phyloP scores from a whole-genome alignment of 225 moss, liverwort and hornwort species.

The Asterella californica region DNA sequence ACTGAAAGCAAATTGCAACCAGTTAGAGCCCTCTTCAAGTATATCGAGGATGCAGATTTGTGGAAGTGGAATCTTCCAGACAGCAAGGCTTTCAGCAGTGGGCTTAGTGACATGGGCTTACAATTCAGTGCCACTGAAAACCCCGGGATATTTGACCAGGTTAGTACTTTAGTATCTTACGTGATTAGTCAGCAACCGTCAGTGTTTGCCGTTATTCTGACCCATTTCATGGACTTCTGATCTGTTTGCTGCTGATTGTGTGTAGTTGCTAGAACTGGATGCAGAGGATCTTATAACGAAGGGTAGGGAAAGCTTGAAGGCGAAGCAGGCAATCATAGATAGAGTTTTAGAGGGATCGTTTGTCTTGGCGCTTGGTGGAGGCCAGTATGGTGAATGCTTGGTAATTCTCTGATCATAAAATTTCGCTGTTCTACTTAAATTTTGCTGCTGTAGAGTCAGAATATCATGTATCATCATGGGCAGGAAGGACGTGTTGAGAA shows the following conservation, averaged over 20 bases:
- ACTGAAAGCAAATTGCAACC: constrained; percentile 14
- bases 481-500: background rate
- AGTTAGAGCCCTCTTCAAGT: constrained; percentile 62
- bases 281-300: constrained; percentile 51
- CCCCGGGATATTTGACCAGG: constrained; percentile 62
- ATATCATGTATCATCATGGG: background rate
- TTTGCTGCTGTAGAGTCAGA: background rate
- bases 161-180: constrained; percentile 6
- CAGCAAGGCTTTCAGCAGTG: constrained; percentile 83
- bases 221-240: background rate
- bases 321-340: constrained; percentile 66
- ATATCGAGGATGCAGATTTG: constrained; percentile 83
- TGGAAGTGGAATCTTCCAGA: constrained; percentile 75
- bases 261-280: constrained; percentile 61
- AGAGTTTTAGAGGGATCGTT: constrained; percentile 50
- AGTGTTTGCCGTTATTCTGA: background rate
- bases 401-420: constrained; percentile 34
- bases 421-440: background rate
- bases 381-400: constrained; percentile 70
- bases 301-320: constrained; percentile 56
- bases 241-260: background rate
- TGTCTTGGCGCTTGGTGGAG: constrained; percentile 57
- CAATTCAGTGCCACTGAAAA: constrained; percentile 62
- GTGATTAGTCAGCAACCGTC: background rate
- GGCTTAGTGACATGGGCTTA: constrained; percentile 55